Conservation (phyloP, 768 basidiomycete genomes). For the Mycena leptocephala region DNA sequence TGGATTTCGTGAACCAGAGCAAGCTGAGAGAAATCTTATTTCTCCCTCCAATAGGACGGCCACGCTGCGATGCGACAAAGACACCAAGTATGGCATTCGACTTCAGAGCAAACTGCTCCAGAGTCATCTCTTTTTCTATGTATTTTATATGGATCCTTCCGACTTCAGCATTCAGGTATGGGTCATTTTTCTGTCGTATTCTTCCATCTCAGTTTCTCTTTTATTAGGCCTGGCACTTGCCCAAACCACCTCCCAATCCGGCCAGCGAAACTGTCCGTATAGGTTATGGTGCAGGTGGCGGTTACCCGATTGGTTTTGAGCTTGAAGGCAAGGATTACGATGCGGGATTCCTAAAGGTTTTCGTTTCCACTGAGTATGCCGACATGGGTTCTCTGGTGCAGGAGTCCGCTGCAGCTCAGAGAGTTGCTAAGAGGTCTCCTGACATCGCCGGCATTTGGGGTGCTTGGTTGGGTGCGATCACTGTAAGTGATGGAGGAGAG, state of each 20-base stretch:
- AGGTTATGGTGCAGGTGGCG: too few relatives aligned
- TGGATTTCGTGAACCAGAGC: conserved; percentile 1
- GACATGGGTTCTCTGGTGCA: conserved; percentile 2
- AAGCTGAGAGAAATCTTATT: too few relatives aligned
- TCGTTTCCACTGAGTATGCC: too few relatives aligned
- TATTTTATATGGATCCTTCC: too few relatives aligned
- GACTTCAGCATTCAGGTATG: too few relatives aligned
- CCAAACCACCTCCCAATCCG: not conserved
- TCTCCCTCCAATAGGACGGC: too few relatives aligned
- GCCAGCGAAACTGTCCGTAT: not conserved
- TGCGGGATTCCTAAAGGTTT: conserved; percentile 13
- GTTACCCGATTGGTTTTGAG: conserved; percentile 1
- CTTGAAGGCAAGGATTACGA: conserved; percentile 12
- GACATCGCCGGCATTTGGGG: conserved; percentile 9
- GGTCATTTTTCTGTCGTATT: conserved; percentile 7
- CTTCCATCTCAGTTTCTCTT: not conserved
- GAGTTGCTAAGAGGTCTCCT: not conserved
- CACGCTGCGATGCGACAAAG: too few relatives aligned
- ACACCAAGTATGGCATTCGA: too few relatives aligned
- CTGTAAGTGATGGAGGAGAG: too few relatives aligned
- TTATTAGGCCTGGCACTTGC: conserved; percentile 9
- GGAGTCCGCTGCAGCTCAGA: not conserved
- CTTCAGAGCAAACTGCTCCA: too few relatives aligned
- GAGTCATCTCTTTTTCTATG: too few relatives aligned
- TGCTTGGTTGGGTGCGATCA: too few relatives aligned